Base-by-base conservation (phyloP, 148 eudicot genomes). In the Polygonum aviculare region DNA sequence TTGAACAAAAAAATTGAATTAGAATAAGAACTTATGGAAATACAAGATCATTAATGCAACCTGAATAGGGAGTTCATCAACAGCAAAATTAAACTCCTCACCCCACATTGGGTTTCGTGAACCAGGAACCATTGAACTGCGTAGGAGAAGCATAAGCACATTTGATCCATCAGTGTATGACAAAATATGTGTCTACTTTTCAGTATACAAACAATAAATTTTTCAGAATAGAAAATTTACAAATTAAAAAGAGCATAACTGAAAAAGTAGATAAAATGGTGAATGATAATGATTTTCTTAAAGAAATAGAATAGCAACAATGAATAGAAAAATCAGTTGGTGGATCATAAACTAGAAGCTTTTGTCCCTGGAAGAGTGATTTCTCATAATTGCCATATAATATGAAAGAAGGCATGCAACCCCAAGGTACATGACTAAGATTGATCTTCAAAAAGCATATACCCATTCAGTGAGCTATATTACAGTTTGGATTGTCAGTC, bases 31-130 rank as follows among this genome's bases (percentile, higher is more conserved):
- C 39, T 14, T 4, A 57, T 9, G 63, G 63, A 44, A 21, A 63
- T 26, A 63, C 14, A 63, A 31, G 38, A 63, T 33, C 39, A 63
- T 31, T 12, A 7, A 31, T 21, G 39, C 65, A 85, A 94, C 98
- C 98, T 90, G 85, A 8, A 88, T 86, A 69, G 98, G 98, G 78
- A 94, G 89, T 79, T 87, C 89, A 77, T 90, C 91, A 40, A 89
- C 96, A 81, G 86, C 78, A 84, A 94, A 94, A 81, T 86, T 89
- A 82, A 94, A 94, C 82, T 88, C 97, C 83, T 94, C 98, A 47
- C 97, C 97, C 98, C 98, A 94, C 97, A 92, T 90, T 21, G 98
- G 97, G 78, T 92, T 94, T 89, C 95, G 90, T 79, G 98, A 92
- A 73, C 97, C 91, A 84, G 97, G 97, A 82, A 94, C 86, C 97